phyloP scores from a whole-genome alignment of 768 basidiomycete species.

The Fomitopsis pulvina region DNA sequence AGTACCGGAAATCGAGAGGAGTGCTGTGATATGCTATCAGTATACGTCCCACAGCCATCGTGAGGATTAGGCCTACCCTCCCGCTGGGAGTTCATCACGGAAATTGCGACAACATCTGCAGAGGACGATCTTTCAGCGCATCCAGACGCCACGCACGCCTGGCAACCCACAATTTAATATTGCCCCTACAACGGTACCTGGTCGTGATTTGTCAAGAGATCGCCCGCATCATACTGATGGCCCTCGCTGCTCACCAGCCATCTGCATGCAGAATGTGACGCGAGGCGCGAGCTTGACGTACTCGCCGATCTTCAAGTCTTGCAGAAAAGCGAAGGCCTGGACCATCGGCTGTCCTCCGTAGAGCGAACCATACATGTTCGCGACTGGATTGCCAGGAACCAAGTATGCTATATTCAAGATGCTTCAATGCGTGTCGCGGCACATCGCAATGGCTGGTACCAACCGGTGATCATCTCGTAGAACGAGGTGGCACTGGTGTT shows the following conservation, averaged over 20 bases:
- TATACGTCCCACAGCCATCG: background rate
- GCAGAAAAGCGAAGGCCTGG: conserved; percentile 40
- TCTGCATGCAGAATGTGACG: conserved; percentile 53
- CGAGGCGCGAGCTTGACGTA: conserved; percentile 57
- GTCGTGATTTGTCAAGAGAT: background rate
- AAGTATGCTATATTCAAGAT: conserved; percentile 26
- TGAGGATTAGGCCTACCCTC: background rate
- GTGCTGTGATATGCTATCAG: conserved; percentile 24
- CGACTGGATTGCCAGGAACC: conserved; percentile 39
- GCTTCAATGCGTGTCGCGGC: background rate
- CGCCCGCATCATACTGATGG: background rate
- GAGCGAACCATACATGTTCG: conserved; percentile 34
- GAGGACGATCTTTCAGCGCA: no score
- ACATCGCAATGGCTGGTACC: background rate
- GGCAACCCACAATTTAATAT: conserved; percentile 32
- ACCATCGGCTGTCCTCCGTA: conserved; percentile 17
- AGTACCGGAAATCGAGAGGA: conserved; percentile 44
- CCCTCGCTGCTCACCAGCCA: background rate
- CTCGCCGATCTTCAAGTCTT: conserved; percentile 51
- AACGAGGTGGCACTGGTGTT: conserved; percentile 16
- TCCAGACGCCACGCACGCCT: background rate
- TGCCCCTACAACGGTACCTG: conserved; percentile 44
- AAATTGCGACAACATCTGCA: conserved; percentile 23
- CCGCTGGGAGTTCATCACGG: conserved; percentile 19
- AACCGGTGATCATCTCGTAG: conserved; percentile 20